A percentile compares a stretch with the other conserved stretches of the same genome.
These are phyloP conservation scores for Kazachstania martiniae DNA, from an alignment of 805 yeast genomes.

Conservation along the genomic window DNA sequence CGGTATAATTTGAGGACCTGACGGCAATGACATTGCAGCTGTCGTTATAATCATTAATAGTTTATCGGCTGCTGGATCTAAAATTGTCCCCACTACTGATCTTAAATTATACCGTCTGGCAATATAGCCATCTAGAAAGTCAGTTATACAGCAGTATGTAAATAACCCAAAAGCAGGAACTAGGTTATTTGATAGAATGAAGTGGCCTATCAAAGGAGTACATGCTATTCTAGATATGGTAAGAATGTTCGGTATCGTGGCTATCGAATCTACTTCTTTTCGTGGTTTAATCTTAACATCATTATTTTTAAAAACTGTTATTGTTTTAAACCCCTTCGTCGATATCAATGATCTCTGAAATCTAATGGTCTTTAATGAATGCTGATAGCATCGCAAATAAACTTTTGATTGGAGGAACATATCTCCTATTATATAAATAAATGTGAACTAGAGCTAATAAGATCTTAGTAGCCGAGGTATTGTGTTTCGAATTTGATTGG, in stretches of 20 bases:
- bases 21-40: slow-evolving; percentile 47
- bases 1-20: slow-evolving; percentile 56
- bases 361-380: no score
- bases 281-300: not conserved
- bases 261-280: not conserved
- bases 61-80: slow-evolving; percentile 96
- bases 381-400: no score
- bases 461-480: no score
- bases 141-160: slow-evolving; percentile 80
- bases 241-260: slow-evolving; percentile 61
- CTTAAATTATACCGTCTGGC: slow-evolving; percentile 73
- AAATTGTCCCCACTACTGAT: slow-evolving; percentile 76
- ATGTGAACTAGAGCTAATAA: no score
- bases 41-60: slow-evolving; percentile 81
- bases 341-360: no score
- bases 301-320: not conserved
- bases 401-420: no score
- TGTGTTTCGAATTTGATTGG: no score
- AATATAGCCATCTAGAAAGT: slow-evolving; percentile 81
- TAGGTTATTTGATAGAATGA: slow-evolving; percentile 54
- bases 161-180: slow-evolving; percentile 62
- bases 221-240: slow-evolving; percentile 72
- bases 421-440: no score
- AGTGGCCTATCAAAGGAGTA: slow-evolving; percentile 79
- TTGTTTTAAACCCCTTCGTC: no score